These are phyloP conservation scores for Nicotiana undulata DNA, from an alignment of 257 asterid species.

Conservation along the genomic window DNA sequence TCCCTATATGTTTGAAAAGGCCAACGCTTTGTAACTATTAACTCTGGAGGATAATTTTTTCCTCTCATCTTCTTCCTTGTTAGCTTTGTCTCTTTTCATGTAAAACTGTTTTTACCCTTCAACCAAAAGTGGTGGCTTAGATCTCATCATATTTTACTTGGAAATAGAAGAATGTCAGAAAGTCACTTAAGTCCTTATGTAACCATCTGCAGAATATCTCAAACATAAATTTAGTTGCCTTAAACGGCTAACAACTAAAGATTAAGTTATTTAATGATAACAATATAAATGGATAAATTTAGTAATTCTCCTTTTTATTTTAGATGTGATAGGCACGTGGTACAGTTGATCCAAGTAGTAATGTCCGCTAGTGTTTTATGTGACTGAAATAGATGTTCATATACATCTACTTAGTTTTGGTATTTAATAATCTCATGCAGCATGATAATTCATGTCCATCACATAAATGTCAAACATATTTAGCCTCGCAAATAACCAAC, in stretches of 20 bases:
- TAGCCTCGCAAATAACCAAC: no score
- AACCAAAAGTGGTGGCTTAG: neutral
- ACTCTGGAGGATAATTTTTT: neutral
- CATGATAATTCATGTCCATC: neutral
- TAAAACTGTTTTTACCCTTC: neutral
- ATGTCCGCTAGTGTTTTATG: neutral
- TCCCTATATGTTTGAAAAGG: neutral
- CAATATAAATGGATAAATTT: neutral
- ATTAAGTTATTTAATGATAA: neutral
- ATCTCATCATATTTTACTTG: neutral
- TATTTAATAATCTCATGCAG: no score
- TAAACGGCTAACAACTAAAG: neutral
- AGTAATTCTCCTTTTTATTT: neutral
- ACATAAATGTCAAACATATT: neutral
- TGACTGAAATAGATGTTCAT: neutral
- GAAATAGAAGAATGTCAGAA: neutral
- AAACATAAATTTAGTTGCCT: neutral
- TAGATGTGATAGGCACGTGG: neutral
- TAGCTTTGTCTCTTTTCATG: neutral
- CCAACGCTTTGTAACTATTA: neutral
- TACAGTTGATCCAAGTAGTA: constrained; percentile 3
- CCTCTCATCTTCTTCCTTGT: neutral
- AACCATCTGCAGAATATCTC: neutral
- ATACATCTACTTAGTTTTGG: neutral
- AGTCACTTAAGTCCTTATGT: neutral